Base-by-base conservation (phyloP, 2,329 filamentous ascomycete species). In the Fusarium hostae region DNA sequence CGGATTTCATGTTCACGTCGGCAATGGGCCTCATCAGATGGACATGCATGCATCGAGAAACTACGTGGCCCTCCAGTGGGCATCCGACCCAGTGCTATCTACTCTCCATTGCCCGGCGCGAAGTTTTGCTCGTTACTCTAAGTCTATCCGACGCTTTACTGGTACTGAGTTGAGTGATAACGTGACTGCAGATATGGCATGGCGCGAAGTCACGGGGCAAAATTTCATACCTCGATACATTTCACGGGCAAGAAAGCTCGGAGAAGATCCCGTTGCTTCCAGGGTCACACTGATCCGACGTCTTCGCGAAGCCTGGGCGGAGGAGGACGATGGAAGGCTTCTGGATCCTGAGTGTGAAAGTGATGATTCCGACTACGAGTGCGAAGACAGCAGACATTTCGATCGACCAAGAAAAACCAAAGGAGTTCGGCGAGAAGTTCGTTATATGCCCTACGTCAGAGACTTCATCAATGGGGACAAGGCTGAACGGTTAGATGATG, bases 1-100 rank as follows among this genome's bases (percentile, higher is more conserved):
- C 32, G 81, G 80, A 12, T 71, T 83, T 24, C 80, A 82, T 54
- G 79, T 83, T 18, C 80, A 83, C 51, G 72, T 83, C 7, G 81
- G 80, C 9, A 79, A 79, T 51, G 82, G 82, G 1, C 59, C 37
- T 18, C 62, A 73, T n/a, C 75, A 70, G 52, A 78, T 82, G 54
- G 71, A 78, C 18, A 48, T 78, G 13, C 66, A 72, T 15, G 72
- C 75, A 0, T 30, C 80, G 16, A 77, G 78, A 16, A 78, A 79
- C 30, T 74, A 78, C 13, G 80, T 74, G 5, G 77, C 76, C 9
- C 76, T 82, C 22, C 61, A 79, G 10, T 83, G 78, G 78, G 80
- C 80, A 8, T 78, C 79, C 12, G 81, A 82, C 48, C 80, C 79
- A 3, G 59, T 80, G 26, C 55, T 83, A 5, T 80, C 79, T 5